Evolutionary conservation across 2,329 filamentous ascomycete species (phyloP), one percentile per base, ranked within the genome.

Genomic region (Colletotrichum sp.): DNA sequence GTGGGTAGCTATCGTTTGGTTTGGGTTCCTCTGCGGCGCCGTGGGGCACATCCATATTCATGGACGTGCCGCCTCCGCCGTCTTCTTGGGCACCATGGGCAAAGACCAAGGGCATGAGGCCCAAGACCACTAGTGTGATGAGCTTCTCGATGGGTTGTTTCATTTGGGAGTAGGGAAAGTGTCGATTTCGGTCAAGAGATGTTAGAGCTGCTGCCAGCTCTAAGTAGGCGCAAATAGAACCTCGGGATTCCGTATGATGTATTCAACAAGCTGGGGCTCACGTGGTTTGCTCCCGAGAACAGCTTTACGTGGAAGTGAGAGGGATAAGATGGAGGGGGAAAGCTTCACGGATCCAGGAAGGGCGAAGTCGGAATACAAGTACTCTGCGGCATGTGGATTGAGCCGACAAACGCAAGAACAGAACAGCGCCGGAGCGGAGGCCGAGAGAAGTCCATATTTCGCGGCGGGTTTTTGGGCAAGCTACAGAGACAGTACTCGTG

Each of bases 1-100:
- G 84, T 10, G 86, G 83, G 63, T 87, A 86, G 69, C 79, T 79
- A 44, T 81, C 78, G 24, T 81, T 80, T 32, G 75, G 69, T 21
- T 62, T 60, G n/a, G 74, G 36, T 30, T 71, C 65, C 13, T 65
- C 59, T 60, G 21, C 24, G 24, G 55, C 72, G n/a, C 71, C 67
- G 39, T 69, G 55, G 28, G 79, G 66, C 55, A 69, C 77, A 28
- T 71, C 62, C 71, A 63, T 66, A 21, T 32, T 67, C 73, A 77
- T 81, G 49, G 69, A 68, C 76, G 71, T 78, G 59, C 8, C 55
- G 26, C 39, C 52, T 8, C 44, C 71, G 32, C 66, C 78, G 34
- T 75, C 77, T 15, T 79, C 60, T 26, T 82, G 81, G 21, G 79
- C 71, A n/a, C 70, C 65, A n/a, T 76, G 70, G 32, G 73, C 76